Evolutionary conservation across 2,329 filamentous ascomycete genomes (phyloP).

Genomic region (Neofusicoccum cordaticola): DNA sequence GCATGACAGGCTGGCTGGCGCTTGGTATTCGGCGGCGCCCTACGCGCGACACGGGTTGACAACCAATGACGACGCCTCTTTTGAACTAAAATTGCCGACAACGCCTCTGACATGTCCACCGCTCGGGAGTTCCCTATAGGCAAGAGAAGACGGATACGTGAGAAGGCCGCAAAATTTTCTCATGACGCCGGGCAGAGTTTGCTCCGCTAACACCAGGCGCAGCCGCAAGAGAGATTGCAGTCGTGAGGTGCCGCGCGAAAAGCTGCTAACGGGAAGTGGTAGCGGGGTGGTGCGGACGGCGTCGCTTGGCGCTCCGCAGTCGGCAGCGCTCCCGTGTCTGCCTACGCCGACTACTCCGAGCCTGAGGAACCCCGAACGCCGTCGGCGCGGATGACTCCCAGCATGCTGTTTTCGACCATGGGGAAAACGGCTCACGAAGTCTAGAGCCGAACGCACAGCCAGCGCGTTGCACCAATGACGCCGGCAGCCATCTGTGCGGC

Average conservation of each 20-base stretch:
- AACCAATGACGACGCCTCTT: neutral
- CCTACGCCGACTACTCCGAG: neutral
- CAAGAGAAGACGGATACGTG: neutral
- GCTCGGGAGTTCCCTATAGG: neutral
- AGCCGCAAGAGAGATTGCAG: neutral
- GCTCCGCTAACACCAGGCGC: neutral
- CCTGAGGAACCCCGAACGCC: neutral
- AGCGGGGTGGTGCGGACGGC: conserved; percentile 4
- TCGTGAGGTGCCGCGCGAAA: neutral
- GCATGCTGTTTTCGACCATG: neutral
- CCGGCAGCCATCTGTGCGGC: neutral
- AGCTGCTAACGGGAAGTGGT: neutral
- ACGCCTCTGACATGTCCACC: neutral
- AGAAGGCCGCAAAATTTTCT: neutral
- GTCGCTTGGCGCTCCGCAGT: neutral
- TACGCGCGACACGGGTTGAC: neutral
- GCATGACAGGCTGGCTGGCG: too few relatives aligned
- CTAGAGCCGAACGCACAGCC: neutral
- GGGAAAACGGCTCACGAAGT: neutral
- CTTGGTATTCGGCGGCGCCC: neutral
- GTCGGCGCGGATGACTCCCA: conserved; percentile 1
- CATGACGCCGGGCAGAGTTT: neutral
- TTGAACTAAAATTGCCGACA: neutral
- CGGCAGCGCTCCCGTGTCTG: neutral
- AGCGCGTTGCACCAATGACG: neutral